Base-by-base conservation (phyloP, 306 rosid species). In the Pyrus bretschneideri region DNA sequence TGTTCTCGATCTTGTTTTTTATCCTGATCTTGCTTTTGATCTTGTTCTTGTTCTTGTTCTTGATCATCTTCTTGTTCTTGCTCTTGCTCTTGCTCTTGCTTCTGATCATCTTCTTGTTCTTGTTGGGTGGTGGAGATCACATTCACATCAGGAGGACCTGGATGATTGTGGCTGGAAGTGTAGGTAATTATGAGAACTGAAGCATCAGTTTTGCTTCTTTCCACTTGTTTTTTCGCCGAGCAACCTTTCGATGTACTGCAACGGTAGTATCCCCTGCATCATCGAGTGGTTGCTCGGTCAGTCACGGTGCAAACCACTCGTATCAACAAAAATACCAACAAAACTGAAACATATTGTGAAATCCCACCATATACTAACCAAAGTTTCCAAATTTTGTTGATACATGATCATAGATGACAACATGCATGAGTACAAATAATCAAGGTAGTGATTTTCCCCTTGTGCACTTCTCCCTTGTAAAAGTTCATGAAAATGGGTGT, bases 221-320 rank as follows among this genome's bases (percentile, higher is more conserved):
- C 98, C 45, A 91, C 96, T 81, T 91, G 96, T 75, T 93, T 93
- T 81, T 93, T 93, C 33, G 97, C 98, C n/a, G 92, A 91, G 77
- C 98, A 93, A 1, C 96, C 98, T 82, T 93, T 93, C 9, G 89
- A 83, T 76, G 97, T 90, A 78, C 98, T 93, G 76, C 98, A 91
- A 72, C 85, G 87, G 71, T 93, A 93, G 76, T 91, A 93, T 3
- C 98, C 97, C 83, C 98, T 93, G 84, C 73, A 72, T 62, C 76
- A 46, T 70, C 64, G 21, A 7, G 9, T 51, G 55, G 9, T 51
- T 17, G 21, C 55, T 51, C 55, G 55, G 55, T 51, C 55, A 51
- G 55, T 51, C 55, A 5, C 19, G 55, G 55, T 15, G 21, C 21
- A 51, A 15, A 6, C 55, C 11, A 42, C 45, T 42, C 45, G 10